Conservation (phyloP, 139 green algal genomes). For the Parachlorella kessleri region DNA sequence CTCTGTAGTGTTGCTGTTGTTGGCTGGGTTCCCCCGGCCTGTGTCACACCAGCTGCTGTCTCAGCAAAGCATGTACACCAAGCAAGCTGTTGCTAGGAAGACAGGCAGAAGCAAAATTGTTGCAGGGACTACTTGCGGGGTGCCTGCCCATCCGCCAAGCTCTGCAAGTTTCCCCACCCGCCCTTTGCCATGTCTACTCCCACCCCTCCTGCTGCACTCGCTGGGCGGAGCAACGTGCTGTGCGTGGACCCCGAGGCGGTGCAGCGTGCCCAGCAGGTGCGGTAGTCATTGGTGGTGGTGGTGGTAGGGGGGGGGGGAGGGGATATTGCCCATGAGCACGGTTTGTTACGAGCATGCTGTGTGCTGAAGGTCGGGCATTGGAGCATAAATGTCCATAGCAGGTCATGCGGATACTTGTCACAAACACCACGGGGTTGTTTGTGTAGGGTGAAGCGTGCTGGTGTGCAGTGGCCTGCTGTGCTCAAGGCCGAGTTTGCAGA, state of each 20-base stretch:
- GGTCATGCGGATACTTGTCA: too few relatives aligned
- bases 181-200: background rate
- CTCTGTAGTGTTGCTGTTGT: background rate
- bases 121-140: slow-evolving; percentile 4
- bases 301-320: too few relatives aligned
- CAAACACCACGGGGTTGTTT: too few relatives aligned
- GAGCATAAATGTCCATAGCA: too few relatives aligned
- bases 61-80: too few relatives aligned
- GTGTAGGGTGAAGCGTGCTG: too few relatives aligned
- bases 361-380: too few relatives aligned
- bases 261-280: background rate
- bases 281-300: too few relatives aligned
- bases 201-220: background rate
- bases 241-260: background rate
- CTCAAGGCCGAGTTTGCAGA: too few relatives aligned
- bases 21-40: background rate
- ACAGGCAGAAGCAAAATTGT: background rate
- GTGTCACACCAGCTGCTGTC: background rate
- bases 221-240: background rate
- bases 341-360: too few relatives aligned
- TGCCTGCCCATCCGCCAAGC: background rate
- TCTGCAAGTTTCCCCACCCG: background rate
- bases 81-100: background rate
- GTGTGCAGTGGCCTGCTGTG: too few relatives aligned
- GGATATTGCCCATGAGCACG: too few relatives aligned